These are phyloP conservation scores for Phytophthora ohioensis DNA, from an alignment of 352 stramenopile species.

Conservation along the genomic window DNA sequence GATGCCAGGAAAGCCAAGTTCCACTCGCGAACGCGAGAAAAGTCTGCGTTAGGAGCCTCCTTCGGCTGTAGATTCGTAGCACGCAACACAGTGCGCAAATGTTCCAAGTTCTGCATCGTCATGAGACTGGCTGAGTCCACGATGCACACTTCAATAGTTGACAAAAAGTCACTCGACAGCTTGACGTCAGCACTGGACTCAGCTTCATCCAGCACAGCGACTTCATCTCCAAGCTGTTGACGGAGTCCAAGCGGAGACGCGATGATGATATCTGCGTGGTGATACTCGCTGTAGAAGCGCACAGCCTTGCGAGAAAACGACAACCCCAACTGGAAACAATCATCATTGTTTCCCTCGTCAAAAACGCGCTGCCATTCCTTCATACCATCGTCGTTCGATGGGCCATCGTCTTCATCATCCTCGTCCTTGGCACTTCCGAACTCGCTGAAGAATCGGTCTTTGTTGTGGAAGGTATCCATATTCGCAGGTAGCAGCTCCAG, in stretches of 20 bases:
- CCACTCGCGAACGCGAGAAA: conserved; percentile 78
- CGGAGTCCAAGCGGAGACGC: conserved; percentile 76
- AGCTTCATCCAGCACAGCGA: conserved; percentile 49
- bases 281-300: conserved; percentile 85
- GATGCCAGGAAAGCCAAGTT: conserved; percentile 71
- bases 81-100: conserved; percentile 69
- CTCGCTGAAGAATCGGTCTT: conserved; percentile 76
- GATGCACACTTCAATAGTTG: conserved; percentile 85
- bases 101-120: conserved; percentile 86
- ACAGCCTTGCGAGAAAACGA: conserved; percentile 73
- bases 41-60: conserved; percentile 78
- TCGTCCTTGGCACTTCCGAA: conserved; percentile 50
- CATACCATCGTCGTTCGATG: conserved; percentile 37
- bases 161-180: conserved; percentile 76
- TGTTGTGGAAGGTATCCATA: conserved; percentile 74
- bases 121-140: conserved; percentile 82
- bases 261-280: conserved; percentile 78
- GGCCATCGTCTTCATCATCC: conserved; percentile 25
- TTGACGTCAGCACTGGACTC: conserved; percentile 40
- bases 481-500: conserved; percentile 67
- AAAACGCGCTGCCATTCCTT: conserved; percentile 86
- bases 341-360: conserved; percentile 77
- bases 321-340: conserved; percentile 82
- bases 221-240: conserved; percentile 76
- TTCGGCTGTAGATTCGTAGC: conserved; percentile 72